phyloP scores from a whole-genome alignment of 169 alveolate species.

The Babesia bovis region DNA sequence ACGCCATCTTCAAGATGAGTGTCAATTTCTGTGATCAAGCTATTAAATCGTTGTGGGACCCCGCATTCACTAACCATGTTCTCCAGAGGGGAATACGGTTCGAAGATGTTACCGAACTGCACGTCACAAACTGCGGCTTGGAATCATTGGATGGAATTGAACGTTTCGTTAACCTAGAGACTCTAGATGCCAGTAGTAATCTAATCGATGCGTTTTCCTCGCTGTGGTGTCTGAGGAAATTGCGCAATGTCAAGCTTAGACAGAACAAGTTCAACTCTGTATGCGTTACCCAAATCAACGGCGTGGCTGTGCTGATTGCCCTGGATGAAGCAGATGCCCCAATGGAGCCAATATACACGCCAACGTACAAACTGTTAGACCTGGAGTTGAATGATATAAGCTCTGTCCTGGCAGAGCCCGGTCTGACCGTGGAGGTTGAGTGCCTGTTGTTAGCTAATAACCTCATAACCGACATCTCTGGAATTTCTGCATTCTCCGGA shows the following conservation, averaged over 20 bases:
- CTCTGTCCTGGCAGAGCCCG: constrained; percentile 25
- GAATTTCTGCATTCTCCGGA: constrained; percentile 8
- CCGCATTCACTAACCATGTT: constrained; percentile 20
- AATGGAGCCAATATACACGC: background rate
- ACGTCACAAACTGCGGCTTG: constrained; percentile 40
- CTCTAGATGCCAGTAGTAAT: constrained; percentile 47
- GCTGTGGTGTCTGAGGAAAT: constrained; percentile 19
- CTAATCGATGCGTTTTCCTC: constrained; percentile 35
- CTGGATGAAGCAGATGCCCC: constrained; percentile 8
- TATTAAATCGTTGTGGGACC: constrained; percentile 20
- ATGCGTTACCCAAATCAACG: background rate
- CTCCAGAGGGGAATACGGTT: constrained; percentile 7
- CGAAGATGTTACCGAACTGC: constrained; percentile 48
- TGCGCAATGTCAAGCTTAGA: constrained; percentile 31
- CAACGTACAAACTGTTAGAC: constrained; percentile 18
- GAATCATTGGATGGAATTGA: constrained; percentile 48
- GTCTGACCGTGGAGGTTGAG: background rate
- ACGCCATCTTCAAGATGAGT: constrained; percentile 48
- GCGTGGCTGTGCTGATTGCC: background rate
- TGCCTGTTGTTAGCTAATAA: constrained; percentile 19
- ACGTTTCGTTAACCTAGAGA: constrained; percentile 36
- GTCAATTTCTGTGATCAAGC: constrained; percentile 37
- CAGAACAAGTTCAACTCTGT: constrained; percentile 18
- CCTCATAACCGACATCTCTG: constrained; percentile 4
- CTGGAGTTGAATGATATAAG: constrained; percentile 15